Conservation (phyloP, 345 rosid species). For the Diplotaxis tenuifolia region DNA sequence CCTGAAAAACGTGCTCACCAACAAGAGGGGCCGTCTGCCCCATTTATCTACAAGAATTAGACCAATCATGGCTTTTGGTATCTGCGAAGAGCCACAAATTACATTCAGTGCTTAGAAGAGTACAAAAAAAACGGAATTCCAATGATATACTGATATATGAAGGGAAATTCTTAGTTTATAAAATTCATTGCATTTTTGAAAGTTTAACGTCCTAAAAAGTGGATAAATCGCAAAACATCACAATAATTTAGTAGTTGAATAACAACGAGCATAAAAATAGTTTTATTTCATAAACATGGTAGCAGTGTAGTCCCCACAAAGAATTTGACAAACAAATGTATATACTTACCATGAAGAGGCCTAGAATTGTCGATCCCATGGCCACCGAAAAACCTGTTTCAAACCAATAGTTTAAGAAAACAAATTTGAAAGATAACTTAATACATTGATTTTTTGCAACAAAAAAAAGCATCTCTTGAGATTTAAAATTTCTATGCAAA, state of each 20-base stretch:
- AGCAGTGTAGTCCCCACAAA: neutral
- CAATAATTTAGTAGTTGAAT: neutral
- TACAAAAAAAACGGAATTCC: neutral
- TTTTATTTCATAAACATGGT: neutral
- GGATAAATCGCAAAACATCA: neutral
- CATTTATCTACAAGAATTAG: constrained; percentile 43
- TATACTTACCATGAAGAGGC: constrained; percentile 38
- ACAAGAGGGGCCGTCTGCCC: constrained; percentile 54
- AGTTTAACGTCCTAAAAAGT: neutral
- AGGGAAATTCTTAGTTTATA: neutral
- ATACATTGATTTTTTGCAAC: neutral
- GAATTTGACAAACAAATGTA: neutral
- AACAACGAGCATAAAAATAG: neutral
- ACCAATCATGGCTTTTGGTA: constrained; percentile 31
- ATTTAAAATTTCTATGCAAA: neutral
- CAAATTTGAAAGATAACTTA: neutral
- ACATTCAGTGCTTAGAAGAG: neutral
- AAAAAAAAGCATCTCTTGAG: neutral
- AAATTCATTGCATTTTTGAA: neutral
- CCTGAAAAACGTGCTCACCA: constrained; percentile 25
- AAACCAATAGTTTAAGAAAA: neutral
- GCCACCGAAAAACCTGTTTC: constrained; percentile 35
- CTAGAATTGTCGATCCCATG: constrained; percentile 37
- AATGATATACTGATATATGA: neutral
- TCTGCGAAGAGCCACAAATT: constrained; percentile 24